phyloP scores from a whole-genome alignment of 2,329 filamentous ascomycete species.

The Tolypocladium amazonense region DNA sequence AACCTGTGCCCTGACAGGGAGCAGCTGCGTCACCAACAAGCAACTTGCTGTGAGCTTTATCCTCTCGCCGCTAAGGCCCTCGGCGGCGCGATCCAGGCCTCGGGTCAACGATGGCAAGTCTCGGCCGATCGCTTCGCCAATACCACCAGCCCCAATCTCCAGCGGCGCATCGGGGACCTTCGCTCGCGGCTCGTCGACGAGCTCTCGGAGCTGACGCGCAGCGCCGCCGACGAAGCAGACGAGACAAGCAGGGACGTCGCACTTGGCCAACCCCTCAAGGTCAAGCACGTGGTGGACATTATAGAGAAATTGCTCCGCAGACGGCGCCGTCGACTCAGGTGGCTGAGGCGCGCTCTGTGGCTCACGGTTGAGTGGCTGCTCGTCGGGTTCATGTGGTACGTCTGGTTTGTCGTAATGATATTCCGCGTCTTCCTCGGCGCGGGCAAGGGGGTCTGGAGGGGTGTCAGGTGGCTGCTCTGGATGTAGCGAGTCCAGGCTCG shows the following conservation, averaged over 20 bases:
- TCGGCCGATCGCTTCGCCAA: conserved; percentile 49
- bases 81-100: conserved; percentile 33
- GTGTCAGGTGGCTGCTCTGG: conserved; percentile 78
- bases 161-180: conserved; percentile 34
- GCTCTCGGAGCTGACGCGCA: conserved; percentile 49
- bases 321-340: conserved; percentile 56
- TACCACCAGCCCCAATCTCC: conserved; percentile 43
- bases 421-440: conserved; percentile 54
- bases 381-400: conserved; percentile 85
- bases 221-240: conserved; percentile 69
- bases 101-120: conserved; percentile 43
- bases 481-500: conserved; percentile 30
- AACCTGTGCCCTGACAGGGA: conserved; percentile 25
- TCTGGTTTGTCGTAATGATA: conserved; percentile 82
- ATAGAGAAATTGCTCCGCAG: conserved; percentile 68
- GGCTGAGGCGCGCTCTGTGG: conserved; percentile 68
- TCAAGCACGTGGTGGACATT: conserved; percentile 70
- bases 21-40: conserved; percentile 20
- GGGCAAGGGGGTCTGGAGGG: conserved; percentile 45
- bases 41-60: conserved; percentile 35
- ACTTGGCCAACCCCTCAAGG: conserved; percentile 63
- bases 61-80: conserved; percentile 42
- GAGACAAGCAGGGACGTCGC: conserved; percentile 66
- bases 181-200: conserved; percentile 39
- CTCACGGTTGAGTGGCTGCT: conserved; percentile 78